phyloP scores from a whole-genome alignment of 140 eudicot genomes.

The Anethum foeniculum region DNA sequence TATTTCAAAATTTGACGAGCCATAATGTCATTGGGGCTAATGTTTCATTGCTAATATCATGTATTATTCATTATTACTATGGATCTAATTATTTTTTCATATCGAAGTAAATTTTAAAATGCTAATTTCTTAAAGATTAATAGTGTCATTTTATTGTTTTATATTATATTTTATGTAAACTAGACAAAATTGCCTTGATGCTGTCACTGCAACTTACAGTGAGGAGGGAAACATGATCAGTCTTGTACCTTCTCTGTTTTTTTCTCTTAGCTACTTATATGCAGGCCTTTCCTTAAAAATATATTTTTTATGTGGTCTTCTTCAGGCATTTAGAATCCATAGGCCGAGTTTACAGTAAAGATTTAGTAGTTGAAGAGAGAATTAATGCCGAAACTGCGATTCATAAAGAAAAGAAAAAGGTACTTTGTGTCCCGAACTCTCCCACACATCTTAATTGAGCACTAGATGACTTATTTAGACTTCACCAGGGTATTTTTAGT shows the following conservation, averaged over 20 bases:
- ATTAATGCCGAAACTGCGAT: slow-evolving; percentile 27
- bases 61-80: not conserved
- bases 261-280: not conserved
- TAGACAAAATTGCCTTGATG: not conserved
- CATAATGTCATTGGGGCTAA: not conserved
- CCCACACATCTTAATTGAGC: not conserved
- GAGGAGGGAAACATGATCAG: not conserved
- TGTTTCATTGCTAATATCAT: not conserved
- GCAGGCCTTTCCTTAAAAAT: not conserved
- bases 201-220: not conserved
- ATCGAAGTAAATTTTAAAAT: not conserved
- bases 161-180: not conserved
- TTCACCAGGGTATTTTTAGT: slow-evolving; percentile 70
- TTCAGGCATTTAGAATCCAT: slow-evolving; percentile 65
- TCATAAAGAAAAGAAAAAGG: slow-evolving; percentile 93
- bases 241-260: not conserved
- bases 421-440: slow-evolving; percentile 16
- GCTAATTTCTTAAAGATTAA: not conserved
- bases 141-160: not conserved
- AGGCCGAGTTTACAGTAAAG: slow-evolving; percentile 50
- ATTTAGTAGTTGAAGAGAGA: slow-evolving; percentile 39
- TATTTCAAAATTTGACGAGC: not conserved
- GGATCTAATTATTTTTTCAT: not conserved
- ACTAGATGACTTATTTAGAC: slow-evolving; percentile 15
- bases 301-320: not conserved